Evolutionary conservation across 106 monocot species (phyloP).

Genomic region (Dendrobium chrysotoxum): DNA sequence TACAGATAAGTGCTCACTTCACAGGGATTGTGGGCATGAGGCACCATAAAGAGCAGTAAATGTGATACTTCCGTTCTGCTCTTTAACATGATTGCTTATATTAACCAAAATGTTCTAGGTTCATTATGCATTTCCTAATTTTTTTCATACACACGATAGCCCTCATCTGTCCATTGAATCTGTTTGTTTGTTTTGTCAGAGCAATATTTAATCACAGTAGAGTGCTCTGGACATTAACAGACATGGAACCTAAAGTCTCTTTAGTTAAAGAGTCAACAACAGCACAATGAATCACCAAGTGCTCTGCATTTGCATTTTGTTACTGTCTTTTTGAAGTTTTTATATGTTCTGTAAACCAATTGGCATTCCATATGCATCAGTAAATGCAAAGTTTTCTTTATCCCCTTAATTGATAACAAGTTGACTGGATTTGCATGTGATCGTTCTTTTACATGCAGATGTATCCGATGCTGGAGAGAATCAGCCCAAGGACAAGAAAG

Average conservation of each 20-base stretch:
- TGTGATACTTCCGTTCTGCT: not conserved
- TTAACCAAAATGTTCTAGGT: not conserved
- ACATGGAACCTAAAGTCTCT: not conserved
- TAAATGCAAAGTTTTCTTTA: not conserved
- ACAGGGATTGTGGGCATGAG: not conserved
- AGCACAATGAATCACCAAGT: not conserved
- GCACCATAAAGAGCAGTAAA: not conserved
- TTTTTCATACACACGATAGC: not conserved
- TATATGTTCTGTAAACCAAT: not conserved
- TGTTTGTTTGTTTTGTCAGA: not conserved
- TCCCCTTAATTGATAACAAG: not conserved
- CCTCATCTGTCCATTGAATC: not conserved
- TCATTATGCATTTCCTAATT: not conserved
- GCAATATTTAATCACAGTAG: not conserved
- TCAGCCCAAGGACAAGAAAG: conserved; percentile 98
- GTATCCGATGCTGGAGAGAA: conserved; percentile 95
- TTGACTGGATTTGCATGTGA: not conserved
- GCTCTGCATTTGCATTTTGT: not conserved
- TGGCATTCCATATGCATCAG: not conserved
- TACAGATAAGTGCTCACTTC: not conserved
- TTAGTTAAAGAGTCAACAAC: not conserved
- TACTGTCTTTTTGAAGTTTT: not conserved
- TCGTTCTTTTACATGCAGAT: conserved; percentile 42
- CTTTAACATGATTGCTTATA: not conserved
- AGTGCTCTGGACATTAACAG: not conserved